Conservation (phyloP, 2,329 filamentous ascomycete species). For the Apiospora saccharicola region DNA sequence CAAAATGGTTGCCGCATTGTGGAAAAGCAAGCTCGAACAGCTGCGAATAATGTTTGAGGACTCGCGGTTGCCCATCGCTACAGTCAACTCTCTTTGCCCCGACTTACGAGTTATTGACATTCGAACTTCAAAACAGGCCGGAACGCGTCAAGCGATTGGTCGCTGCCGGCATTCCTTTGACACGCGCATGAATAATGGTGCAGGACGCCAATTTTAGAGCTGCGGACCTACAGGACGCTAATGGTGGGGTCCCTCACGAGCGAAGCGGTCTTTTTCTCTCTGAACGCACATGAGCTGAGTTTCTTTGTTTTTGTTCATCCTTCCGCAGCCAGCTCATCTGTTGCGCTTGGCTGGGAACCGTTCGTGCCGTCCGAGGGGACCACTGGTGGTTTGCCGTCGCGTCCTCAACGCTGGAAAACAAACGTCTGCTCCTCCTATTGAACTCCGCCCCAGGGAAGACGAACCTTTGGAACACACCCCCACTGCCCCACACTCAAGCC, state of each 20-base stretch:
- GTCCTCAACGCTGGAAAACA: background rate
- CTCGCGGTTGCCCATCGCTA: background rate
- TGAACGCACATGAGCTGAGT: background rate
- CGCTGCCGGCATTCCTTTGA: constrained; percentile 21
- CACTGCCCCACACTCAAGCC: background rate
- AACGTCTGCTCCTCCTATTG: background rate
- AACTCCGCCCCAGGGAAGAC: background rate
- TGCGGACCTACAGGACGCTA: constrained; percentile 29
- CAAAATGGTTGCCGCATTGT: background rate
- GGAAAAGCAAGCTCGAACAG: constrained; percentile 1
- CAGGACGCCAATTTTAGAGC: constrained; percentile 36
- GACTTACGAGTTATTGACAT: constrained; percentile 1
- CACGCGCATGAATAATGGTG: constrained; percentile 34
- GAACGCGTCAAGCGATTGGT: constrained; percentile 24
- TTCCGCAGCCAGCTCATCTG: constrained; percentile 5
- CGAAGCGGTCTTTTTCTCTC: background rate
- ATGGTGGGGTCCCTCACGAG: constrained; percentile 27
- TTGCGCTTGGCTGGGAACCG: background rate
- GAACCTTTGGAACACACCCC: background rate
- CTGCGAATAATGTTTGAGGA: background rate
- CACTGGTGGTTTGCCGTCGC: background rate
- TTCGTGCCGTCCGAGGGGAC: background rate
- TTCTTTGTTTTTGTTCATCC: background rate
- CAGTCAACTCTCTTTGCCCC: background rate
- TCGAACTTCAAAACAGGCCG: constrained; percentile 1